Percentiles rank a stretch among this genome's conserved stretches.
Conservation (phyloP, 2,329 filamentous ascomycete genomes). For the Shiraia sp. region DNA sequence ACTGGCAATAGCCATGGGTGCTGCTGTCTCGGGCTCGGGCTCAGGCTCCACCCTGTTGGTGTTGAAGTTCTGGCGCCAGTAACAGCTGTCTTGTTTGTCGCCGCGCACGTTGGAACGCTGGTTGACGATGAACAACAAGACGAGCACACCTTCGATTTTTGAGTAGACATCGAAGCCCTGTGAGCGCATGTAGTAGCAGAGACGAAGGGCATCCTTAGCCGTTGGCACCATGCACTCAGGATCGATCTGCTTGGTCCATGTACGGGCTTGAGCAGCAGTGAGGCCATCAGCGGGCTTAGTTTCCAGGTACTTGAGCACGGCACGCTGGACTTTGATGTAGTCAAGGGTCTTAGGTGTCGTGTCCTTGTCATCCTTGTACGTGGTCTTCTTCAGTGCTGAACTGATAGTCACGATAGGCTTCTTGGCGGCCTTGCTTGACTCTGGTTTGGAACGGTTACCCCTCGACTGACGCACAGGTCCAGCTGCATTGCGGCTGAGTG, state of each 20-base stretch:
- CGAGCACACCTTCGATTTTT: slow-evolving; percentile 5
- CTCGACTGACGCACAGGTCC: neutral
- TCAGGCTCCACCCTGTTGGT: slow-evolving; percentile 3
- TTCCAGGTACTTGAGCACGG: slow-evolving; percentile 15
- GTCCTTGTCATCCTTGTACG: slow-evolving; percentile 22
- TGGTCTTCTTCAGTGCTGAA: slow-evolving; percentile 10
- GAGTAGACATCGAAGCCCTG: slow-evolving; percentile 27
- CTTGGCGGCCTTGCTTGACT: neutral
- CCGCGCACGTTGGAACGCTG: slow-evolving; percentile 2
- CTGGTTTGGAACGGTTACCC: neutral
- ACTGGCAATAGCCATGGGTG: too few relatives aligned
- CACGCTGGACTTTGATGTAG: slow-evolving; percentile 22
- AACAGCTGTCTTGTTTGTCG: slow-evolving; percentile 8
- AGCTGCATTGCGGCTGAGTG: too few relatives aligned
- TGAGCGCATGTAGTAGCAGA: slow-evolving; percentile 40
- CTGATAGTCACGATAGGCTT: slow-evolving; percentile 12
- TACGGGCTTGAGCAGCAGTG: slow-evolving; percentile 9
- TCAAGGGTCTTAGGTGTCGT: slow-evolving; percentile 11
- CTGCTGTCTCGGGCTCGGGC: too few relatives aligned
- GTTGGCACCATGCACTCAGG: slow-evolving; percentile 5
- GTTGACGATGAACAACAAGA: slow-evolving; percentile 19
- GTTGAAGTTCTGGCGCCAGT: slow-evolving; percentile 22
- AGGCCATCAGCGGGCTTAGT: slow-evolving; percentile 16
- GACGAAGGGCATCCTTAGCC: slow-evolving; percentile 22
- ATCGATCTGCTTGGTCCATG: slow-evolving; percentile 18